A percentile compares a stretch with the other conserved stretches of the same genome.
phyloP scores from a whole-genome alignment of 176 grass and related monocot genomes.

The Ensete glaucum region DNA sequence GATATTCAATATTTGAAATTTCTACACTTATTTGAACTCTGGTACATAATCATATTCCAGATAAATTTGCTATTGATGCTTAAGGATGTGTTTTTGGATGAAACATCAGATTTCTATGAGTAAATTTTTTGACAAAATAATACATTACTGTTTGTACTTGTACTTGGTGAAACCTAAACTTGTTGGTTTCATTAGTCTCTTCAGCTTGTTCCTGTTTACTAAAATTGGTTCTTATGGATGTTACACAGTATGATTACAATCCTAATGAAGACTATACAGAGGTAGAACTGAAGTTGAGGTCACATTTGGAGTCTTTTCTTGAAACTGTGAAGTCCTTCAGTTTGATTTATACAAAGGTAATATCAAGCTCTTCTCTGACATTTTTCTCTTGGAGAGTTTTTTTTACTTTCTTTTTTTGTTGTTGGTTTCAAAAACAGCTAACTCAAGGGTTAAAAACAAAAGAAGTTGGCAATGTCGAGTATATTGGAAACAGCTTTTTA shows the following conservation, averaged over 20 bases:
- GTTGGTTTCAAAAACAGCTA: background rate
- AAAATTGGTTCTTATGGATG: background rate
- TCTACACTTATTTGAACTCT: background rate
- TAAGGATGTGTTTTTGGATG: background rate
- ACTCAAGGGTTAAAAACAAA: too few relatives aligned
- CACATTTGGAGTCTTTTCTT: slow-evolving; percentile 77
- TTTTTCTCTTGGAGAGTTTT: background rate
- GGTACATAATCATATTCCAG: background rate
- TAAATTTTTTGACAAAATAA: background rate
- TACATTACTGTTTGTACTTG: background rate
- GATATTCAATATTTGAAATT: background rate
- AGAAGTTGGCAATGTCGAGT: too few relatives aligned
- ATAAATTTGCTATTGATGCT: background rate
- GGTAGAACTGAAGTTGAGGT: slow-evolving; percentile 86
- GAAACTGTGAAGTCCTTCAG: slow-evolving; percentile 95
- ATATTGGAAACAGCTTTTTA: background rate
- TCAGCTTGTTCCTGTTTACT: background rate
- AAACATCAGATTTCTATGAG: background rate
- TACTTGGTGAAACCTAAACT: background rate
- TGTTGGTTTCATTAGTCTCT: background rate
- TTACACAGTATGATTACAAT: slow-evolving; percentile 84
- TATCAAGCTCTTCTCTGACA: background rate
- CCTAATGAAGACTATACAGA: slow-evolving; percentile 89
- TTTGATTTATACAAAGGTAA: slow-evolving; percentile 91
- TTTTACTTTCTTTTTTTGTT: background rate